phyloP scores from a whole-genome alignment of 2,329 filamentous ascomycete genomes.

The Colletotrichum eleusines region DNA sequence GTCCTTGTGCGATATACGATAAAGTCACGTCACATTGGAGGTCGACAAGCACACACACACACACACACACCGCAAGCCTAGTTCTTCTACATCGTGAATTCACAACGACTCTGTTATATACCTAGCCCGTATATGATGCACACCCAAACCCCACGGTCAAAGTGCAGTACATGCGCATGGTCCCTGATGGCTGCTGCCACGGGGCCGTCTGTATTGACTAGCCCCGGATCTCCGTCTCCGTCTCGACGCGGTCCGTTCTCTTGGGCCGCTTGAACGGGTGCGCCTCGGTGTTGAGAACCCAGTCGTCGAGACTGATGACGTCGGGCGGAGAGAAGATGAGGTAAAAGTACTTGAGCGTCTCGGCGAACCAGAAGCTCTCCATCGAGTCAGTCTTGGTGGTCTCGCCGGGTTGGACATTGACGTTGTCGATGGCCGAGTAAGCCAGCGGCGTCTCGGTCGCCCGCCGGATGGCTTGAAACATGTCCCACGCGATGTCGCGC shows the following conservation, averaged over 20 bases:
- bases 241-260: conserved; percentile 35
- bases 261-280: conserved; percentile 59
- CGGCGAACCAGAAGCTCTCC: conserved; percentile 76
- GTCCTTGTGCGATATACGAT: neutral
- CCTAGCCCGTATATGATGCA: neutral
- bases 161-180: neutral
- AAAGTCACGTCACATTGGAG: neutral
- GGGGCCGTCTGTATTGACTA: conserved; percentile 1
- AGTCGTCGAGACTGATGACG: conserved; percentile 76
- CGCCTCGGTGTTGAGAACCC: conserved; percentile 72
- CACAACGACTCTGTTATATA: neutral
- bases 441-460: conserved; percentile 59
- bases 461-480: conserved; percentile 59
- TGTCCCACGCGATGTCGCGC: conserved; percentile 60
- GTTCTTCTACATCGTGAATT: neutral
- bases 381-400: conserved; percentile 42
- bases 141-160: neutral
- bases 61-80: neutral
- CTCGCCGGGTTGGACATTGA: conserved; percentile 29
- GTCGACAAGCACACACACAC: too few species aligned
- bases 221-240: conserved; percentile 24
- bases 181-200: neutral
- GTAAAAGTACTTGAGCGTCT: conserved; percentile 85
- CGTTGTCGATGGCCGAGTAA: conserved; percentile 54
- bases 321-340: conserved; percentile 75